Base-by-base conservation (phyloP, 495 filamentous ascomycete genomes). In the Podospora didyma region DNA sequence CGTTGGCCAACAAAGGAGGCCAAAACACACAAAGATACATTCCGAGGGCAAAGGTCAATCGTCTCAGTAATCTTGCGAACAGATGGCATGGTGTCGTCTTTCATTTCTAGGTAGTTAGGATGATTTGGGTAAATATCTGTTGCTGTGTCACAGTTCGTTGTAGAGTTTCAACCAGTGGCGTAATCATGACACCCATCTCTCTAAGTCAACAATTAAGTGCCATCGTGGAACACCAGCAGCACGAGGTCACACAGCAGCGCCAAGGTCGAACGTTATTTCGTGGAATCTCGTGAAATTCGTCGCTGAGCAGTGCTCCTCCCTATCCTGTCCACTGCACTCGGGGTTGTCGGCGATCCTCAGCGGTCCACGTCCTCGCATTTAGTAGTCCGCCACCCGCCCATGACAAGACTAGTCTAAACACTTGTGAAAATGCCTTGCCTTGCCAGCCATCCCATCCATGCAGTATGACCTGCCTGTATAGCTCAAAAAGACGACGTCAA, bases 331-430 rank as follows among this genome's bases (percentile, higher is more conserved):
- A 71, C 76, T 73, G 72, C 76, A 69, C 60, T 65, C 58, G 71
- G 73, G 73, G 5, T 42, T 72, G 76, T 76, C 77, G 80, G 74
- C 77, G 77, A 74, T 80, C 76, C 77, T 73, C 75, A 74, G 75
- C 70, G 61, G 69, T 76, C 79, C 79, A 81, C 78, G 72, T 78
- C 77, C 74, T 83, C 77, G 72, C 75, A 76, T 72, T 64, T 60
- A 65, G 66, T 61, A 61, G 65, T 57, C 61, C 57, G 65, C 65
- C 66, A 63, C 57, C 57, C 55, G 55, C 58, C 56, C 56, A 53
- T 60, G 66, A 62, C 59, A 63, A 49, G 35, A 39, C 44, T 54
- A 23, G 35, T 66, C 67, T 62, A 70, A 69, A 71, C 67, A 67
- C 71, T 72, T 66, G 69, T 77, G 75, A 75, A 74, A 74, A 67